phyloP scores from a whole-genome alignment of 306 rosid species.

The Cucumis melo region DNA sequence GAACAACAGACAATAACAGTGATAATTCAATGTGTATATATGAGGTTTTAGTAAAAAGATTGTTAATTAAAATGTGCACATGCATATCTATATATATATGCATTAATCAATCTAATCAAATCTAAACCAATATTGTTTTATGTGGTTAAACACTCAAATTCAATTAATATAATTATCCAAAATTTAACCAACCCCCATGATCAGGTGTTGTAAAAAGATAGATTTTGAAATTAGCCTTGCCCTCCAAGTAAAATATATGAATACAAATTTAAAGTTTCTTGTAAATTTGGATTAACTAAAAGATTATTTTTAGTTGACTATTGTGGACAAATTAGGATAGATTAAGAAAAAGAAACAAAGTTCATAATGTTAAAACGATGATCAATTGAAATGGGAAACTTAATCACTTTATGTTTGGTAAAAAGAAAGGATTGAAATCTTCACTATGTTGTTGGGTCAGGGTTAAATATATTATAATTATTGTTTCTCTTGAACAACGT shows the following conservation, averaged over 20 bases:
- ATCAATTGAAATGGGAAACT: not conserved
- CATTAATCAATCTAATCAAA: not conserved
- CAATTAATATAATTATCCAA: not conserved
- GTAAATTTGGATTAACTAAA: not conserved
- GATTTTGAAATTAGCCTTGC: not conserved
- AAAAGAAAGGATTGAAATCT: not conserved
- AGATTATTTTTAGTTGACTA: not conserved
- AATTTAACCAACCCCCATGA: not conserved
- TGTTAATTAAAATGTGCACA: not conserved
- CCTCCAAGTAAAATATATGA: not conserved
- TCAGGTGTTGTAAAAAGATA: not conserved
- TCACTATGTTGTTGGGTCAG: not conserved
- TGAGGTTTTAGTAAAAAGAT: not conserved
- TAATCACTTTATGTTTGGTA: not conserved
- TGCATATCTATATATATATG: not conserved
- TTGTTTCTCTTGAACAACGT: too few species aligned
- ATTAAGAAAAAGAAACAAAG: not conserved
- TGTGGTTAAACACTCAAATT: not conserved
- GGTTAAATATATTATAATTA: not conserved
- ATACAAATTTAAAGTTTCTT: not conserved
- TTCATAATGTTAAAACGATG: not conserved
- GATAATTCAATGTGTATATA: too few species aligned
- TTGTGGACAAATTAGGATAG: not conserved
- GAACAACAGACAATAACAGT: too few species aligned
- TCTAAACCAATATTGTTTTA: not conserved